phyloP scores from a whole-genome alignment of 208 protist genomes.

The Trypanosoma rangeli region DNA sequence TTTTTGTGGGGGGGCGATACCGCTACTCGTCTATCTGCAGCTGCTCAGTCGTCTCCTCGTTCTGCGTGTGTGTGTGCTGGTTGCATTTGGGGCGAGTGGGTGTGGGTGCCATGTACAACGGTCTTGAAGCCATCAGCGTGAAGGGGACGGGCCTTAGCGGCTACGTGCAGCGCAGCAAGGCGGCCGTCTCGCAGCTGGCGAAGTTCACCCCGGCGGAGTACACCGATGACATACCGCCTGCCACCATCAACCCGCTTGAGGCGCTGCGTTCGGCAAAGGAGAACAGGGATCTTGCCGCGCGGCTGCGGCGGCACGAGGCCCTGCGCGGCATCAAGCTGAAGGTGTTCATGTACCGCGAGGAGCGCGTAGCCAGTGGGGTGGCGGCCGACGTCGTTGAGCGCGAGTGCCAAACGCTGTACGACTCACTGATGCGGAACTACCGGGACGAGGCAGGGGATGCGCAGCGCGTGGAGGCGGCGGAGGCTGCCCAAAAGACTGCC shows the following conservation, averaged over 20 bases:
- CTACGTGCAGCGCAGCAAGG: slow-evolving; percentile 83
- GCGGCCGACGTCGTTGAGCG: slow-evolving; percentile 47
- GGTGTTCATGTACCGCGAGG: slow-evolving; percentile 71
- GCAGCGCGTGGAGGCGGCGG: slow-evolving; percentile 27
- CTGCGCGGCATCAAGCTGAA: slow-evolving; percentile 58
- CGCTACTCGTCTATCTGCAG: no score
- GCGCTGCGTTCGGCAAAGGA: slow-evolving; percentile 60
- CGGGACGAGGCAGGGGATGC: slow-evolving; percentile 33
- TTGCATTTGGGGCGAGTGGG: not conserved
- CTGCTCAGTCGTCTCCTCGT: not conserved
- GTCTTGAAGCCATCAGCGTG: slow-evolving; percentile 52
- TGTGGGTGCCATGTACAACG: slow-evolving; percentile 68
- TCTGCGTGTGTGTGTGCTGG: not conserved
- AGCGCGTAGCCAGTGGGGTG: slow-evolving; percentile 48
- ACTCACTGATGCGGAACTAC: slow-evolving; percentile 33
- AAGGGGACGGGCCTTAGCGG: slow-evolving; percentile 87
- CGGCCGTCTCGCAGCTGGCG: slow-evolving; percentile 28
- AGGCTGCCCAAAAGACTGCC: slow-evolving; percentile 56
- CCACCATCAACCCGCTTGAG: slow-evolving; percentile 68
- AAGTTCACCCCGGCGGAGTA: slow-evolving; percentile 32
- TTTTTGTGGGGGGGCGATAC: no score
- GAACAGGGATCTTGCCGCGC: slow-evolving; percentile 58
- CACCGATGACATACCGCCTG: slow-evolving; percentile 30
- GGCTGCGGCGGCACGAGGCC: slow-evolving; percentile 55
- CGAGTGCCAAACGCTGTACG: slow-evolving; percentile 63